Evolutionary conservation across 2,329 filamentous ascomycete genomes (phyloP).

Genomic region (Sarocladiaceae sp.): DNA sequence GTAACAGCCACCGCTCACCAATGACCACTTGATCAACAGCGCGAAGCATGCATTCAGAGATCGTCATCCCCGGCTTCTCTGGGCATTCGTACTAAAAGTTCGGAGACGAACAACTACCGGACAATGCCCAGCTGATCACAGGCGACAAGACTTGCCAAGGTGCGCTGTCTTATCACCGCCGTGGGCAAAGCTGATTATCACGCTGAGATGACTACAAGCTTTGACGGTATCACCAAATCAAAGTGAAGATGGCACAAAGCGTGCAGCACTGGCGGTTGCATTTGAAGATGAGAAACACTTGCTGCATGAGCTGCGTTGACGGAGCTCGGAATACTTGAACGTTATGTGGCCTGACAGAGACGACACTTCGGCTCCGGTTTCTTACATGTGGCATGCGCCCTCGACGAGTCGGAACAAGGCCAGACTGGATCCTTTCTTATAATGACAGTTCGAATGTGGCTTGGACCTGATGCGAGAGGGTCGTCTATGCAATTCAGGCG

Average conservation of each 20-base stretch:
- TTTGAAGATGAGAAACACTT: no score
- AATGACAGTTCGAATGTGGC: background rate
- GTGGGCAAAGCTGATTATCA: background rate
- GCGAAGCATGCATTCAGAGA: background rate
- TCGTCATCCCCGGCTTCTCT: slow-evolving; percentile 5
- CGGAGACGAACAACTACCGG: background rate
- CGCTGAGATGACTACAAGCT: background rate
- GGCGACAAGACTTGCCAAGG: slow-evolving; percentile 5
- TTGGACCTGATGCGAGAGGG: background rate
- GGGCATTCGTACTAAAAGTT: background rate
- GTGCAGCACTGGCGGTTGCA: background rate
- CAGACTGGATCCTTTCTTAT: background rate
- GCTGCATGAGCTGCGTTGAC: no score
- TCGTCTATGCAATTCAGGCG: background rate
- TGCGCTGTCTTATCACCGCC: slow-evolving; percentile 7
- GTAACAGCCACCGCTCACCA: background rate
- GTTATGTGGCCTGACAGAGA: background rate
- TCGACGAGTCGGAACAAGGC: background rate
- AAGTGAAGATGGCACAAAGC: background rate
- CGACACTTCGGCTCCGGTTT: no score
- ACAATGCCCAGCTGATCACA: background rate
- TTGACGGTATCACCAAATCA: background rate
- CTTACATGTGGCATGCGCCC: background rate
- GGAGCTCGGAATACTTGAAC: no score
- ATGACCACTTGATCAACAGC: background rate